Base-by-base conservation (phyloP, 371 early-diverging fungal species). In the Lichtheimia ornata region DNA sequence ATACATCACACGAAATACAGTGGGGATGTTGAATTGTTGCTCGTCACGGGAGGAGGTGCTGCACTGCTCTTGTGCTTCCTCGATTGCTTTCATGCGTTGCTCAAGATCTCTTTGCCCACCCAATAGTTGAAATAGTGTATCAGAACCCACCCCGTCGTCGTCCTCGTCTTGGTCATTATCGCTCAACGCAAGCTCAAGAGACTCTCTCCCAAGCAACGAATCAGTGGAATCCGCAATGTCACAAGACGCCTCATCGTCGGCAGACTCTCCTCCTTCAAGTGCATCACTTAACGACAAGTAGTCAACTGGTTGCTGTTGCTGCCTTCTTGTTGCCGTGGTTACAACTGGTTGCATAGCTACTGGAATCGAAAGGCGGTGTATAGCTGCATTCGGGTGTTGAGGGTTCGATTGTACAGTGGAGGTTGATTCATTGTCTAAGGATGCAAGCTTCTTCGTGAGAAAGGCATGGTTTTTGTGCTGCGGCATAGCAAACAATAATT, bases 1-100 rank as follows among this genome's bases (percentile, higher is more conserved):
- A 47, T 72, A 80, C 4, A 80, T 52, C 2, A 75, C 69, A 52
- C 81, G 67, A 13, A 77, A 9, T 65, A 30, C 9, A 63, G 68
- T 13, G 71, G 73, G 2, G 56, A 51, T 44, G 67, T 68, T n/a
- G 56, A 73, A 73, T 17, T 51, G 20, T 13, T 53, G 13, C 22
- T n/a, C 11, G 17, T 17, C 25, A n/a, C 24, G 20, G 13, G 27
- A 52, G 3, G 30, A 52, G 9, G 30, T 30, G 30, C 24, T 50
- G 35, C 15, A 47, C 47, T 18, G 47, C 53, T 60, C 53, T 56
- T 62, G 40, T 51, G 65, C 35, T 42, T 64, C 58, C 53, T 69
- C 70, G 45, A 69, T 69, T 24, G 58, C 70, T 47, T 60, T 54
- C 70, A 69, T 69, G 35, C 61, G 65, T 53, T 69, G 69, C 18